Evolutionary conservation across 345 rosid species (phyloP), one percentile per base, ranked within the genome.

Genomic region (Sonneratia alba): DNA sequence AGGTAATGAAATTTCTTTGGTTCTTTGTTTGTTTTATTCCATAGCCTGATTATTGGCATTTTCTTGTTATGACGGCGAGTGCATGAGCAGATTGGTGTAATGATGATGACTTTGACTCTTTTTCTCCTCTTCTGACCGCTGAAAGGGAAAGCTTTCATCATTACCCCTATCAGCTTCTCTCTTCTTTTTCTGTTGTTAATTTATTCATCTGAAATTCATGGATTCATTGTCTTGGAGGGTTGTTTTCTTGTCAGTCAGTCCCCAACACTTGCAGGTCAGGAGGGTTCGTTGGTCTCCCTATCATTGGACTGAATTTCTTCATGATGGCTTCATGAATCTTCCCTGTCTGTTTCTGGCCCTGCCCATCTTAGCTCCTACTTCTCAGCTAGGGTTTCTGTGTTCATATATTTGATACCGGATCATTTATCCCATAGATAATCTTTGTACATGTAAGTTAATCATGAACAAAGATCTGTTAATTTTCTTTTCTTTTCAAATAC

Each of bases 11-110:
- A 43, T 34, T 27, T 27, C 56, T 36, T 38, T 63, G 53, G 67
- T 19, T 34, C 63, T 59, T 38, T 36, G 22, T 70, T 55, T 38
- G 11, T 47, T 47, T 47, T 14, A 7, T 0, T 47, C 51, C 16
- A 9, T 47, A 47, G 51, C 51, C 24, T 55, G n/a, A 51, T 8
- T 72, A 36, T 22, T 6, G 6, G 38, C 0, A 32, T 70, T 67
- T 75, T 76, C 5, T 69, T 4, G 15, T 10, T 12, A 7, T 18
- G n/a, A 59, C 59, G 36, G 10, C 34, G 70, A 69, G 81, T 71
- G 72, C 83, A 72, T 73, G 80, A 71, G 82, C 83, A 85, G 86
- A 87, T 85, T 85, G 87, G 86, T 73, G 82, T 82, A 87, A 87
- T 87, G 91, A 87, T 87, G 85, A 84, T 75, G 76, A 79, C 73